These are phyloP conservation scores for Debaryomycetaceae sp. DNA, from an alignment of 1,139 yeast species.

Conservation along the genomic window DNA sequence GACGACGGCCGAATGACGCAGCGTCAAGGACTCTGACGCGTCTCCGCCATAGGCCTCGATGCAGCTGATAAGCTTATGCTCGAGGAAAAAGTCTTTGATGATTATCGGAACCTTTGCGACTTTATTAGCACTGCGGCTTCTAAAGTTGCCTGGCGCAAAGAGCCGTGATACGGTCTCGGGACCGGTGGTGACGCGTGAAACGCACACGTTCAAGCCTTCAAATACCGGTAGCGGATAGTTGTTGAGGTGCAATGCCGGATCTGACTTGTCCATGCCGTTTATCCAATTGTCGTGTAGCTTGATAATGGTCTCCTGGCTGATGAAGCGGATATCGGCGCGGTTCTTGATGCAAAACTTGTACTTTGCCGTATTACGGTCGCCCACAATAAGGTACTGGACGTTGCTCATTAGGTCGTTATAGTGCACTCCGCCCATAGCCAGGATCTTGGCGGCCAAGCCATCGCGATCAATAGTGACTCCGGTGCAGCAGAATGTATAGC, in stretches of 20 bases:
- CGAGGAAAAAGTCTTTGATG: constrained; percentile 14
- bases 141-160: constrained; percentile 6
- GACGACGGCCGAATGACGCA: constrained; percentile 39
- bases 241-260: constrained; percentile 9
- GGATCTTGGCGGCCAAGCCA: constrained; percentile 29
- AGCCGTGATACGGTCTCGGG: constrained; percentile 6
- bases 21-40: constrained; percentile 46
- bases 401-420: constrained; percentile 56
- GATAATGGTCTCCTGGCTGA: constrained; percentile 36
- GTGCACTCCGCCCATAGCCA: constrained; percentile 53
- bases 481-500: constrained; percentile 33
- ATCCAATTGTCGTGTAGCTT: constrained; percentile 43
- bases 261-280: constrained; percentile 30
- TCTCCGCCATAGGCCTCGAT: constrained; percentile 49
- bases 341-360: constrained; percentile 51
- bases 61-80: constrained; percentile 15
- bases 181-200: constrained; percentile 36
- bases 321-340: constrained; percentile 48
- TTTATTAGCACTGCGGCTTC: constrained; percentile 4
- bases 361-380: constrained; percentile 55
- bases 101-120: constrained; percentile 2
- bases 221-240: constrained; percentile 32
- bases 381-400: constrained; percentile 59
- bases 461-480: constrained; percentile 22
- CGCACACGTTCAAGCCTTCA: constrained; percentile 35